Base-by-base conservation (phyloP, 495 filamentous ascomycete genomes). In the Penicillium tannophilum region DNA sequence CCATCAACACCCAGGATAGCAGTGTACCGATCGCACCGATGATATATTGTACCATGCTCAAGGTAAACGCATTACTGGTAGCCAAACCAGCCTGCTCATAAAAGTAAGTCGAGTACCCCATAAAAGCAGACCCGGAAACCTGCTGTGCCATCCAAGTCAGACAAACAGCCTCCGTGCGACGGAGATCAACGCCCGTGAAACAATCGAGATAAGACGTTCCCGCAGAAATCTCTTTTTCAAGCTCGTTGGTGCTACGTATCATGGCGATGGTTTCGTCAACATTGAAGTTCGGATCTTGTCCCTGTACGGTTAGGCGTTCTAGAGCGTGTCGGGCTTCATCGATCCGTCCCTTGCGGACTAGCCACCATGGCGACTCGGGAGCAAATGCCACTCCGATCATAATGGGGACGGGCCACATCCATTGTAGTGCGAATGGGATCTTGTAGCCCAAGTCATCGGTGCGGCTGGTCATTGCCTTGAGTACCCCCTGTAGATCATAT, bases 291-390 rank as follows among this genome's bases (percentile, higher is more conserved):
- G 79, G 80, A 49, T 88, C 81, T 12, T 44, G 54, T 36, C 81
- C 75, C 4, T 70, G 47, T 55, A 78, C 84, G 33, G 84, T 89
- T 23, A 93, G 73, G n/a, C 89, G 86, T 24, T 81, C 75, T 14
- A 93, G 73, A 6, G 88, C 75, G 12, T 78, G 70, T 61, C 88
- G 87, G 14, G 90, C 90, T 28, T 88, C 81, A 12, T 88, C 83
- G 26, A 81, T 73, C 35, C 78, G 78, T 2, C 86, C 88, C 62
- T 83, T 86, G 6, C 90, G 83, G 39, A 92, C 86, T 6, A 91
- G 82, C 90, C 90, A 92, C 89, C 88, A 92, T 0, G 90, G 90
- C 1, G 81, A 85, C 69, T 93, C 90, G 2, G 90, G 90, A 0
- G 88, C 88, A 12, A 90, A 81, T 35, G 74, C 77, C 53, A 90